Base-by-base conservation (phyloP, 75 land plant species). In the Cupressus sempervirens region DNA sequence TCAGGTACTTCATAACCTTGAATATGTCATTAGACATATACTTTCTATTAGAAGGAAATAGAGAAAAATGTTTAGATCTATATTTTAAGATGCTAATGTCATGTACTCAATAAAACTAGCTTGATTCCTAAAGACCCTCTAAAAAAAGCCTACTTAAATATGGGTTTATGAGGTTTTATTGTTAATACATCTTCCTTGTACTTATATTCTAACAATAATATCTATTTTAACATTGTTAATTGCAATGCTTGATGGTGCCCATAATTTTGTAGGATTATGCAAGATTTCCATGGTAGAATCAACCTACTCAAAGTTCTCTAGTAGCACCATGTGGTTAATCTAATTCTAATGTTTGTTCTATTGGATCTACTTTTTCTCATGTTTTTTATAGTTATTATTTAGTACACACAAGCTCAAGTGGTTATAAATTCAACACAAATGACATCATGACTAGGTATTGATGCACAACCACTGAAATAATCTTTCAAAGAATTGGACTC, bases 161-260 rank as follows among this genome's bases (percentile, higher is more conserved):
- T 92, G 95, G 38, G 98, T 98, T 65, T 98, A 94, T 93, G 98
- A 98, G 93, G 99, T 98, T 84, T 20, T 15, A n/a, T 16, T 82
- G 41, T 68, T 26, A 84, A 53, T 84, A 62, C 32, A 43, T 80
- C 34, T 86, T 52, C 43, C 8, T 54, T 30, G 52, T 74, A 23
- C 23, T 40, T 11, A 77, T 26, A 77, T 77, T 23, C 50, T 26
- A 77, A 10, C 80, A 77, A 41, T 77, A 41, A 41, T 46, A 43
- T n/a, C 23, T 8, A 3, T 26, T 9, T 43, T 18, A 77, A 77
- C 12, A 23, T 77, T 29, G 8, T 77, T 77, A 43, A 23, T 2
- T 0, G 20, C 29, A 77, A 43, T 43, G 48, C 46, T 77, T 77
- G 11, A 43, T 77, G n/a, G n/a, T n/a, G 48, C 29, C 20, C 0